Percentiles rank a stretch among this genome's conserved stretches.
Evolutionary conservation across 768 basidiomycete genomes (phyloP).

Genomic region (Tremella fuciformis): DNA sequence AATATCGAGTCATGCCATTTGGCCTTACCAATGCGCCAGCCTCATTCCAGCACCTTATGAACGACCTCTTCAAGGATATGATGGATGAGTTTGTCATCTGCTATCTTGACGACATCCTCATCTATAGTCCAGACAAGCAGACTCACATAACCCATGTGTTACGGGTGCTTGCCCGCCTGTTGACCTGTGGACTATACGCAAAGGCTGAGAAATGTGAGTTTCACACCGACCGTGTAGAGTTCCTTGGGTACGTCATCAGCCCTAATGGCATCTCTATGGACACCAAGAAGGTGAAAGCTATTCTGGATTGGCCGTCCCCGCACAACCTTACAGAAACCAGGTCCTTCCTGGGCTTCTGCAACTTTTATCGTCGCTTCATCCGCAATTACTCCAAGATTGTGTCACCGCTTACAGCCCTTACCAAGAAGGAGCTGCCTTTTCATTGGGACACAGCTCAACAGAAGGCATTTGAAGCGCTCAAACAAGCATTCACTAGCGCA

Average conservation of each 20-base stretch:
- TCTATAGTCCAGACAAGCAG: constrained; percentile 36
- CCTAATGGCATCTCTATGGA: constrained; percentile 11
- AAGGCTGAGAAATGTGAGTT: constrained; percentile 36
- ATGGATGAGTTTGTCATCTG: too few relatives aligned
- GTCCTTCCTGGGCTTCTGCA: constrained; percentile 29
- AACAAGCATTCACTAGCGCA: constrained; percentile 20
- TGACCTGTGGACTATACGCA: constrained; percentile 12
- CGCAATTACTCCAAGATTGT: constrained; percentile 24
- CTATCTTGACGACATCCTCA: too few relatives aligned
- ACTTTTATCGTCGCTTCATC: constrained; percentile 37
- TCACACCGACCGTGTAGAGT: constrained; percentile 18
- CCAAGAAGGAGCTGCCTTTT: constrained; percentile 7
- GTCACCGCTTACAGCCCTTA: constrained; percentile 17
- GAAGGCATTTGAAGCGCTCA: constrained; percentile 19
- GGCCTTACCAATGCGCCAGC: too few relatives aligned
- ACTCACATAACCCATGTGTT: constrained; percentile 17
- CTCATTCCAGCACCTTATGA: too few relatives aligned
- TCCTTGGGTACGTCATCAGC: constrained; percentile 31
- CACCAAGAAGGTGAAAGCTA: constrained; percentile 2
- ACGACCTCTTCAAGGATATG: too few relatives aligned
- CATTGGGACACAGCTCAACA: not conserved
- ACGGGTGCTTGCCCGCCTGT: constrained; percentile 18
- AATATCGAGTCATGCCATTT: too few relatives aligned
- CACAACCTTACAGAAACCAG: constrained; percentile 16
- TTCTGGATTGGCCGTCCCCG: constrained; percentile 26